Percentiles rank a stretch among this genome's conserved stretches.
phyloP scores from a whole-genome alignment of 78 protist genomes.

The Dictyostelium discoideum region dicty_2.7 NC_007090.3:910501-911000 shows the following conservation, averaged over 20 bases:
- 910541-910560: no score
- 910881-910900: neutral
- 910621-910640: neutral
- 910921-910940: neutral
- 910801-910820: neutral
- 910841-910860: neutral
- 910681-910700: neutral
- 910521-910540: no score
- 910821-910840: neutral
- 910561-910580: no score
- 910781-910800: neutral
- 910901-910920: slow-evolving; percentile 1
- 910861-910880: slow-evolving; percentile 30
- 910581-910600: no score
- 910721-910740: neutral
- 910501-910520: no score
- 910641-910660: neutral
- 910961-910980: neutral
- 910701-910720: neutral
- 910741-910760: neutral
- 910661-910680: neutral
- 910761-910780: neutral
- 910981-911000: neutral
- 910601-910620: no score
- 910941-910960: neutral